These are phyloP conservation scores for Microbotryum violaceum DNA, from an alignment of 1,284 basidiomycete genomes.

Conservation along the genomic window DNA sequence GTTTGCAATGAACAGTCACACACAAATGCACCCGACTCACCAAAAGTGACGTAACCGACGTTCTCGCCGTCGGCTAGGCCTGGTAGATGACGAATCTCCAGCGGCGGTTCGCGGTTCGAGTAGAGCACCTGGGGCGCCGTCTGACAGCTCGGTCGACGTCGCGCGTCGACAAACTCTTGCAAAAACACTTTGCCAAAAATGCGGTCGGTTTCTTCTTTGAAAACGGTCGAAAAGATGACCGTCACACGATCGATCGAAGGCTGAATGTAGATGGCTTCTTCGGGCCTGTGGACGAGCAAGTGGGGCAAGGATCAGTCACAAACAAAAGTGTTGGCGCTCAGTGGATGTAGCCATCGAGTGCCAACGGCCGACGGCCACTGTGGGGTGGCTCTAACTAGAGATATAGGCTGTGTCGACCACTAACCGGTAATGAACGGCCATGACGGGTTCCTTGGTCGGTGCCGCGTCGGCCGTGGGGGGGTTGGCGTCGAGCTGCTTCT, in stretches of 20 bases:
- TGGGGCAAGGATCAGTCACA: background rate
- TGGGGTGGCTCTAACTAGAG: no score
- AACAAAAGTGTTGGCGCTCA: background rate
- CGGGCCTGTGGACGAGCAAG: constrained; percentile 48
- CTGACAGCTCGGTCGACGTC: constrained; percentile 84
- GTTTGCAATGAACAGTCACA: background rate
- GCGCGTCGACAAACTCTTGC: constrained; percentile 98
- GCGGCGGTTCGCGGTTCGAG: constrained; percentile 86
- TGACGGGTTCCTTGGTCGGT: constrained; percentile 63
- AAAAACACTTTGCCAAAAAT: constrained; percentile 96
- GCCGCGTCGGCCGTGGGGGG: constrained; percentile 47
- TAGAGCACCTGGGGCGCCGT: constrained; percentile 98
- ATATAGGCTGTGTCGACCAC: background rate
- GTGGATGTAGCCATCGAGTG: background rate
- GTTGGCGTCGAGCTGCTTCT: constrained; percentile 68
- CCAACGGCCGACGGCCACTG: background rate
- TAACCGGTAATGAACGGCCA: constrained; percentile 80
- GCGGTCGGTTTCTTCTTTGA: constrained; percentile 94
- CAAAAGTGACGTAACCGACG: constrained; percentile 95
- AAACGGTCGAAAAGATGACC: constrained; percentile 93
- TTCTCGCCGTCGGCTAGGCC: constrained; percentile 77
- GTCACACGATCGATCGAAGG: constrained; percentile 92
- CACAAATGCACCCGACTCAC: constrained; percentile 41
- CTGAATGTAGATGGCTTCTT: constrained; percentile 94
- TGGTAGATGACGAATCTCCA: constrained; percentile 82